Base-by-base conservation (phyloP, 805 yeast genomes). In the Pichia membranifaciens region DNA sequence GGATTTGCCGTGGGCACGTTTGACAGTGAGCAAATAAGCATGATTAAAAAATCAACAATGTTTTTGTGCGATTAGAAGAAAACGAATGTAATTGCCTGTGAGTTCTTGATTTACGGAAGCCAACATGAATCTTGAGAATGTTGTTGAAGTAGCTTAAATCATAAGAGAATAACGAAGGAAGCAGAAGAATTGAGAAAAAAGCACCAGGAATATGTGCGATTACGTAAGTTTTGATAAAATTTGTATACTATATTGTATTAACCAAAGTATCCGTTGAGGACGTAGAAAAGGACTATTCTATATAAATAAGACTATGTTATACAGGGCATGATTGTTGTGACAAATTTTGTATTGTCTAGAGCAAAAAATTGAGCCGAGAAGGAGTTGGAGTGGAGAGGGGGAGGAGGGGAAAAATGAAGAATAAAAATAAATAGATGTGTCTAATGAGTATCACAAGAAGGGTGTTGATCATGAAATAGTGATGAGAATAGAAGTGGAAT, bases 1-100 rank as follows among this genome's bases (percentile, higher is more conserved):
- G 97, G 91, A 33, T 70, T 70, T n/a, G 58, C 62, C 5, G 89
- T 77, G 0, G 75, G 77, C 51, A 80, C 78, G 10, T 96, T 96
- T 12, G 96, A 83, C n/a, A 67, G 53, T 1, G 66, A 52, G 45
- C 69, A 65, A 36, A 65, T 53, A 12, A 51, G 47, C 58, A 54
- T 54, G 9, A 15, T 34, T 22, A 10, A 10, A 8, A 21, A 7
- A 7, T 17, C 20, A 28, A 38, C 42, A n/a, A n/a, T n/a, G n/a
- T n/a, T n/a, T n/a, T n/a, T n/a, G n/a, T n/a, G n/a, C n/a, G n/a
- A n/a, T n/a, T n/a, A n/a, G n/a, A n/a, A n/a, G n/a, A n/a, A n/a
- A n/a, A n/a, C n/a, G n/a, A n/a, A n/a, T n/a, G n/a, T n/a, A n/a
- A n/a, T n/a, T n/a, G n/a, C n/a, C n/a, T n/a, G n/a, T n/a, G n/a